Conservation (phyloP, 2,329 filamentous ascomycete species). For the Pyrenophora teres region DNA sequence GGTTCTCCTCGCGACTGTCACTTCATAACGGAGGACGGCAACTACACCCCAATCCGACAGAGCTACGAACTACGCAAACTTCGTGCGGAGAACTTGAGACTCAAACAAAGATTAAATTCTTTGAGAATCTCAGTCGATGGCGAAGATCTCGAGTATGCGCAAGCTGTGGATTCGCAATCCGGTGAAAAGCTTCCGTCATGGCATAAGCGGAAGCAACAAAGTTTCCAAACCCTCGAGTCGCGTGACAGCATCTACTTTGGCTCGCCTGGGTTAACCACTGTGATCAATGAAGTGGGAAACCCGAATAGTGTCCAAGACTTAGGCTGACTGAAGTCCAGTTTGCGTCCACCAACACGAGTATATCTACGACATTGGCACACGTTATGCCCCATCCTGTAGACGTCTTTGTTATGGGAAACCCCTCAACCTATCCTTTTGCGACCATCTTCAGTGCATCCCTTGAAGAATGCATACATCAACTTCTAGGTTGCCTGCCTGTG, state of each 20-base stretch:
- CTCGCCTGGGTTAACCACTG: constrained; percentile 54
- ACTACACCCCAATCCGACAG: constrained; percentile 54
- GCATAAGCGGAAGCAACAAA: constrained; percentile 41
- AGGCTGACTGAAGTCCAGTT: constrained; percentile 46
- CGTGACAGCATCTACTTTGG: constrained; percentile 57
- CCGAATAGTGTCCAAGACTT: not conserved
- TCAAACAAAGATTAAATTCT: constrained; percentile 51
- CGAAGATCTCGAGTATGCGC: constrained; percentile 38
- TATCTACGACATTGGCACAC: constrained; percentile 48
- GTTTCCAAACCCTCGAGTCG: constrained; percentile 48
- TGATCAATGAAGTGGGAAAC: constrained; percentile 51
- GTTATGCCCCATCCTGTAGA: constrained; percentile 50
- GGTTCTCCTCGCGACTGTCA: constrained; percentile 55
- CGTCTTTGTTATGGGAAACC: constrained; percentile 47
- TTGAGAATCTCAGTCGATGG: constrained; percentile 44
- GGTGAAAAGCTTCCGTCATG: constrained; percentile 26
- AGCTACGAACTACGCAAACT: constrained; percentile 55
- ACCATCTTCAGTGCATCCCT: constrained; percentile 49
- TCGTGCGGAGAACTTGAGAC: constrained; percentile 51
- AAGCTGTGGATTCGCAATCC: constrained; percentile 27
- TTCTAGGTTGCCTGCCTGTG: constrained; percentile 48
- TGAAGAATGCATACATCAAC: constrained; percentile 42
- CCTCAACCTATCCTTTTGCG: constrained; percentile 51
- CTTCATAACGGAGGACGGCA: constrained; percentile 53
- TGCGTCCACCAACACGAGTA: constrained; percentile 48